Evolutionary conservation across 1,139 yeast species (phyloP), one percentile per base, ranked within the genome.

Genomic region (Sugiyamaella xylanicola): DNA sequence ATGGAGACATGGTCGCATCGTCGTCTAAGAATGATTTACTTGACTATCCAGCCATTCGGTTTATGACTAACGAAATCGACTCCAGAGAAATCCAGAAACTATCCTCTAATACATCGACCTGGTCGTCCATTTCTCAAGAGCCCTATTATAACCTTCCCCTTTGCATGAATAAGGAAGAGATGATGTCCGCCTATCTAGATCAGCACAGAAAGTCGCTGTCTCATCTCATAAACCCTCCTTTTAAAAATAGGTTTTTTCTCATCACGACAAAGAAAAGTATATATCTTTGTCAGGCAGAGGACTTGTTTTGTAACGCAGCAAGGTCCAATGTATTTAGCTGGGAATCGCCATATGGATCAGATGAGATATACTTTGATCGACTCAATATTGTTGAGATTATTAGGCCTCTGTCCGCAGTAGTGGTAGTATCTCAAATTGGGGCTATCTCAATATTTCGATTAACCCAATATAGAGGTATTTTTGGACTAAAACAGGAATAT

Each of bases 401-500:
- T 1, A 85, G 86, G 0, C 81, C 81, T 57, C 66, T 86, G 3
- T 78, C 79, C 58, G 79, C 84, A 39, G 72, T 80, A 19, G 70
- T 84, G 3, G 81, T 78, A 0, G 85, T 78, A 0, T 73, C 85
- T 0, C 90, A 85, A 59, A 78, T 78, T 51, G 90, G 91, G 0
- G 67, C 78, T n/a, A 77, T 83, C 4, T 69, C 85, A 0, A 69
- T 86, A 0, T 77, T 84, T 70, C 68, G 92, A 41, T 65, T 86
- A 42, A 83, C 87, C 25, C 74, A 76, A 50, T 77, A 77, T 64
- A 68, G 84, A 27, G 89, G 89, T 0, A 66, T 85, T 0, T 77
- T 72, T 61, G 82, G 83, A 1, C 74, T 85, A 77, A 71, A 91
- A 44, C 87, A 84, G 61, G 92, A 86, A 63, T 78, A 75, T 60